These are phyloP conservation scores for Xerocomus spinulosus DNA, from an alignment of 768 basidiomycete genomes.

Conservation along the genomic window DNA sequence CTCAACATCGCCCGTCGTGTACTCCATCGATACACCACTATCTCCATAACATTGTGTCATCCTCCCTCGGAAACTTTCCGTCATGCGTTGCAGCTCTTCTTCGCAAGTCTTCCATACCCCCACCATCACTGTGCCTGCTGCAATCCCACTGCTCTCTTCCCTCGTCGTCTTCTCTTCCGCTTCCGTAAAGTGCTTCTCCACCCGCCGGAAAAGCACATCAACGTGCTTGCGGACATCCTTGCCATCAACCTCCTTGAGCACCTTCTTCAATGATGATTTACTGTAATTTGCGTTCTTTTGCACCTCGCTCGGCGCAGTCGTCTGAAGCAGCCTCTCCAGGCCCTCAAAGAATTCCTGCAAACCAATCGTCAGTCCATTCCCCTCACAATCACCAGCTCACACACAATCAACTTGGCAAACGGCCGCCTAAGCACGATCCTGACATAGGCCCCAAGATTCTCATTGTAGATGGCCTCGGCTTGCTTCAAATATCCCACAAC, in stretches of 20 bases:
- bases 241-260: conserved; percentile 75
- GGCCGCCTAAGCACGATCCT: conserved; percentile 83
- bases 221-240: conserved; percentile 90
- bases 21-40: conserved; percentile 69
- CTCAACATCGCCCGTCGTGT: conserved; percentile 69
- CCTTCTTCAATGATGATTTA: conserved; percentile 74
- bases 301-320: conserved; percentile 73
- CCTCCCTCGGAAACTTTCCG: conserved; percentile 60
- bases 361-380: conserved; percentile 4
- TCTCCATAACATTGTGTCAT: conserved; percentile 80
- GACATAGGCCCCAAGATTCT: conserved; percentile 83
- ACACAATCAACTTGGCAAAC: conserved; percentile 80
- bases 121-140: conserved; percentile 63
- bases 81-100: conserved; percentile 72
- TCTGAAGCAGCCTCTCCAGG: conserved; percentile 80
- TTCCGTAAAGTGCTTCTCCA: conserved; percentile 95
- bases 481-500: conserved; percentile 58
- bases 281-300: conserved; percentile 70
- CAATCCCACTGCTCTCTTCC: conserved; percentile 50
- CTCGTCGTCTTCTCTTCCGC: conserved; percentile 61
- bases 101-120: conserved; percentile 92
- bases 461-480: conserved; percentile 83
- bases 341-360: conserved; percentile 91
- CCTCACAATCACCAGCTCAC: conserved; percentile 22
- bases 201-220: conserved; percentile 82